Evolutionary conservation across 2,329 filamentous ascomycete species (phyloP).

Genomic region (Mycosphaerelloides madeirae): DNA sequence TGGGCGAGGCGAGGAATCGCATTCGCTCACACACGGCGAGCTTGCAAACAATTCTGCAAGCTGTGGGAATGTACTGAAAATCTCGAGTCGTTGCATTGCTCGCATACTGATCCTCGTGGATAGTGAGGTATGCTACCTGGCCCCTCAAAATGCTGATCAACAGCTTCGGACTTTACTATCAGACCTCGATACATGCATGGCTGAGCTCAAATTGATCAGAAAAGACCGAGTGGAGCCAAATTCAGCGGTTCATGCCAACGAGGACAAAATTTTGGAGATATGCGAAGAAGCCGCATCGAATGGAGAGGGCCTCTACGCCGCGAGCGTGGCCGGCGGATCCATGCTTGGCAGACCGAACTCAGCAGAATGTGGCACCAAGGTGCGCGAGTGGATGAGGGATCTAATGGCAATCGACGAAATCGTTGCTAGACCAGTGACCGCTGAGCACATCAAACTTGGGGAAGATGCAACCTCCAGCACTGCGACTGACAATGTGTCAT

Average conservation of each 20-base stretch:
- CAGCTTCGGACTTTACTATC: conserved; percentile 8
- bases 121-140: too few species aligned
- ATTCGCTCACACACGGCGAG: conserved; percentile 14
- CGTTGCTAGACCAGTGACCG: not conserved
- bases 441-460: too few species aligned
- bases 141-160: conserved; percentile 8
- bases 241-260: not conserved
- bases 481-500: too few species aligned
- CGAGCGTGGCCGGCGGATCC: conserved; percentile 10
- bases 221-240: not conserved
- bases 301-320: conserved; percentile 10
- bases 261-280: conserved; percentile 6
- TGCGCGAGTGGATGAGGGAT: conserved; percentile 10
- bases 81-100: too few species aligned
- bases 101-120: too few species aligned
- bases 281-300: conserved; percentile 7
- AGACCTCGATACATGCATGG: conserved; percentile 3
- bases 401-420: conserved; percentile 4
- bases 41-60: conserved; percentile 11
- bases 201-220: conserved; percentile 6
- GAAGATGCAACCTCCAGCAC: too few species aligned
- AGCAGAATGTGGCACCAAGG: not conserved
- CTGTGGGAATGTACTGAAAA: conserved; percentile 7
- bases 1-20: conserved; percentile 9
- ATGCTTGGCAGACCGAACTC: conserved; percentile 3